phyloP scores from a whole-genome alignment of 192 early-diverging fungal species.

The Irineochytrium annulatum region DNA sequence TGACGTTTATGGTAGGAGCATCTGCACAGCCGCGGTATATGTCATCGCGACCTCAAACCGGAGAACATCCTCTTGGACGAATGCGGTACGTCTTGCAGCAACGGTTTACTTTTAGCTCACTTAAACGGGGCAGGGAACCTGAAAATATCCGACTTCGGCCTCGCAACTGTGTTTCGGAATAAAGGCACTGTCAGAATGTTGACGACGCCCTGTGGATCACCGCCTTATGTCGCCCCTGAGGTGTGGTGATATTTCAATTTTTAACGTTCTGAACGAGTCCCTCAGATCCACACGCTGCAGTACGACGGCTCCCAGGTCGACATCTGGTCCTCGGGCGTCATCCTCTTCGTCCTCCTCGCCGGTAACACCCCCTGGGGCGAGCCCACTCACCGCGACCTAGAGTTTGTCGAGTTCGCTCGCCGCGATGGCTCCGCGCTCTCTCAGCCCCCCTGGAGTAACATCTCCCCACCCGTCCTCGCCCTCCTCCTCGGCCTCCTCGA shows the following conservation, averaged over 20 bases:
- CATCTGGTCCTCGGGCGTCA: constrained; percentile 68
- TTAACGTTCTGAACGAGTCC: neutral
- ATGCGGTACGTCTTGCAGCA: constrained; percentile 20
- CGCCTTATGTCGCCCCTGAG: constrained; percentile 60
- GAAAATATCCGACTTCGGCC: constrained; percentile 71
- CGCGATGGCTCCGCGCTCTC: constrained; percentile 26
- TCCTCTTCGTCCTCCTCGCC: constrained; percentile 64
- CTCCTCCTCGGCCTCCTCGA: constrained; percentile 48
- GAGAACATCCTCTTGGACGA: constrained; percentile 61
- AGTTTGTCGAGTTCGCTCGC: constrained; percentile 48
- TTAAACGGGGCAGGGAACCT: constrained; percentile 50
- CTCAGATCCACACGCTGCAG: constrained; percentile 45
- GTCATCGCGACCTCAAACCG: constrained; percentile 76
- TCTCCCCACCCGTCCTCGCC: constrained; percentile 30
- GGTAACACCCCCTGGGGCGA: constrained; percentile 72
- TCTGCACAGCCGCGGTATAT: constrained; percentile 46
- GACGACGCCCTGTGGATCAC: constrained; percentile 67
- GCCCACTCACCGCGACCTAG: constrained; percentile 54
- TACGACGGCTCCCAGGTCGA: constrained; percentile 64
- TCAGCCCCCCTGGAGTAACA: constrained; percentile 50
- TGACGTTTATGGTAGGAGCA: constrained; percentile 29
- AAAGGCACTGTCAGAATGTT: constrained; percentile 50
- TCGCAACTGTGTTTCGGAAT: constrained; percentile 61
- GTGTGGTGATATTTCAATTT: neutral
- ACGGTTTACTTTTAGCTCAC: constrained; percentile 7